Evolutionary conservation across 2,329 filamentous ascomycete genomes (phyloP).

Genomic region (Trichoderma gracile): DNA sequence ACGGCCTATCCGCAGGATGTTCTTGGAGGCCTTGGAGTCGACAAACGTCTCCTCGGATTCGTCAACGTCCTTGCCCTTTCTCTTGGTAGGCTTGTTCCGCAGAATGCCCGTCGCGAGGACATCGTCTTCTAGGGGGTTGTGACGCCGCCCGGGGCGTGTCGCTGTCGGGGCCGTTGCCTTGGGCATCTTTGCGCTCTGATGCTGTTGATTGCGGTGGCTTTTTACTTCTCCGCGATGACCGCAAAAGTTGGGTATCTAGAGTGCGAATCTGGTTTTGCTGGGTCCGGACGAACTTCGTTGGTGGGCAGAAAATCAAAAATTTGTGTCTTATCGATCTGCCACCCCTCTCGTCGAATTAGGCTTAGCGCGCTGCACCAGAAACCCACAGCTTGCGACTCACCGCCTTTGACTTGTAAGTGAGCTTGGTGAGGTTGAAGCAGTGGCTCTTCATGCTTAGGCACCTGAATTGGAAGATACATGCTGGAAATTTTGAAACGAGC

Average conservation of each 20-base stretch:
- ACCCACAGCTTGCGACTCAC: slow-evolving; percentile 32
- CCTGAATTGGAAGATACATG: no score
- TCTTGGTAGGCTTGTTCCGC: slow-evolving; percentile 73
- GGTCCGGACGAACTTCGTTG: slow-evolving; percentile 17
- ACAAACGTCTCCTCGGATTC: slow-evolving; percentile 71
- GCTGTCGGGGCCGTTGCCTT: slow-evolving; percentile 67
- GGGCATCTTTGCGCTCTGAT: slow-evolving; percentile 62
- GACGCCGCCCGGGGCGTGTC: slow-evolving; percentile 64
- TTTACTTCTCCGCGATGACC: not conserved
- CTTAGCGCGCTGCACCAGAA: slow-evolving; percentile 31
- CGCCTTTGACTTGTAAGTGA: slow-evolving; percentile 33
- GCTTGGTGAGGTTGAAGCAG: not conserved
- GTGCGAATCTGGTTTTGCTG: slow-evolving; percentile 6
- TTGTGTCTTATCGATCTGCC: slow-evolving; percentile 45
- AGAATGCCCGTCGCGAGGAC: slow-evolving; percentile 69
- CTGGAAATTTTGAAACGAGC: no score
- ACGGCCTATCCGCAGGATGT: slow-evolving; percentile 86
- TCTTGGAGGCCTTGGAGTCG: slow-evolving; percentile 82
- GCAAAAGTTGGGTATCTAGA: not conserved
- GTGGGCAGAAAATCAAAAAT: slow-evolving; percentile 40
- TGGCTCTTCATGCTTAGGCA: not conserved
- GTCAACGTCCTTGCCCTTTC: slow-evolving; percentile 62
- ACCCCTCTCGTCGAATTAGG: slow-evolving; percentile 39
- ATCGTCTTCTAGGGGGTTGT: slow-evolving; percentile 91
- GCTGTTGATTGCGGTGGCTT: not conserved